Base-by-base conservation (phyloP, 1,139 yeast species). In the Arxiozyma telluris region DNA sequence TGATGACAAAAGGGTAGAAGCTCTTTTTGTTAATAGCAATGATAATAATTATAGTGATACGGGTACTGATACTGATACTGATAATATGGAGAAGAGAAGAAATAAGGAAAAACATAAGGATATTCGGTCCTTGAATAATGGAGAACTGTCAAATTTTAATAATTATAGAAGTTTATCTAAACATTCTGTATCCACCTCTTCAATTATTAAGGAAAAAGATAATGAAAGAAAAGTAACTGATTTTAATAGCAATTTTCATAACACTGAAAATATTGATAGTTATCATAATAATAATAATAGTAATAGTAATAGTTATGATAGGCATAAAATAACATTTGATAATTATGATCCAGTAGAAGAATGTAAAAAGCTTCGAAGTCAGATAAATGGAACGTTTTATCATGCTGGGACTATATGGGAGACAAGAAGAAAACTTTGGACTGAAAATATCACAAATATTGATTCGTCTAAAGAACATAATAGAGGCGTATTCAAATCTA, bases 381-480 rank as follows among this genome's bases (percentile, higher is more conserved):
- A 62, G 38, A 47, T 54, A 6, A 56, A 59, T 1, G 64, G 55
- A 18, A 72, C 72, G 4, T 73, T 73, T 52, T 61, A 61, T 42
- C 63, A 74, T 4, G 90, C 87, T 6, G 76, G 76, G 25, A 65
- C 69, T 4, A 72, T 84, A 25, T 86, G 90, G 91, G 76, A 77
- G 53, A 70, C 73, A 54, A 77, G 88, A 57, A 73, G 90, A 52
- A 64, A 68, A 11, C 75, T 79, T 53, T 85, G 94, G 94, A 47
- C 52, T 12, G 45, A 51, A 34, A 38, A 30, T 17, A 42, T 41
- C 9, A 45, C 48, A 25, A 49, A 44, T 23, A 25, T 8, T 23
- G 38, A 41, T 20, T 18, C 20, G 4, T 18, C 30, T n/a, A 43
- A 20, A 22, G 46, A 42, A 9, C 51, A 49, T 42, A 50, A 54